A percentile compares a stretch with the other conserved stretches of the same genome.
These are phyloP conservation scores for Dactylellina parvicollis DNA, from an alignment of 2,329 filamentous ascomycete species.

Conservation along the genomic window DNA sequence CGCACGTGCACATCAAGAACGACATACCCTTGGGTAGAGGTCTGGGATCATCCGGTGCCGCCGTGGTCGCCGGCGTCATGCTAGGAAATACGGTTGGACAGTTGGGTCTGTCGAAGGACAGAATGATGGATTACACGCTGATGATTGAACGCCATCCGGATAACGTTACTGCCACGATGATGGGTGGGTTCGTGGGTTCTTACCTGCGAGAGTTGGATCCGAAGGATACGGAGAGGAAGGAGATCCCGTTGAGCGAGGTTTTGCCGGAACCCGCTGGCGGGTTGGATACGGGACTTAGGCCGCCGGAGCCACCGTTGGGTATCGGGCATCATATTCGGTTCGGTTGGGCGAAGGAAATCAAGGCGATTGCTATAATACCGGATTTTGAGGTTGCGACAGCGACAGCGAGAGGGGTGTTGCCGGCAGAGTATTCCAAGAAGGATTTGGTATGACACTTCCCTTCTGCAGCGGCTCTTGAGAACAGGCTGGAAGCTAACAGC, in stretches of 20 bases:
- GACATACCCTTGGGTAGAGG: constrained; percentile 92
- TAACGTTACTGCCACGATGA: constrained; percentile 93
- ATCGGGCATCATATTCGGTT: constrained; percentile 98
- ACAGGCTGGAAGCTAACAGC: background rate
- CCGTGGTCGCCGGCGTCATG: constrained; percentile 93
- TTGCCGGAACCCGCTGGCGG: constrained; percentile 89
- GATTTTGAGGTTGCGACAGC: constrained; percentile 96
- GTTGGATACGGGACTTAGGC: constrained; percentile 84
- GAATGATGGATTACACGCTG: constrained; percentile 92
- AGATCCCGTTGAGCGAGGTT: constrained; percentile 94
- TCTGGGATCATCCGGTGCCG: constrained; percentile 92
- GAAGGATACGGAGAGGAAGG: constrained; percentile 86
- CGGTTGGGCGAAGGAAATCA: constrained; percentile 91
- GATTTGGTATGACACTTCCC: constrained; percentile 55
- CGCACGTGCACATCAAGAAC: constrained; percentile 93
- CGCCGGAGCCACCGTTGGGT: constrained; percentile 86
- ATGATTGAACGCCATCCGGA: constrained; percentile 98
- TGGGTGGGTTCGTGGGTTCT: constrained; percentile 95
- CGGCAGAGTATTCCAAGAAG: constrained; percentile 73
- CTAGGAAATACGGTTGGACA: constrained; percentile 88
- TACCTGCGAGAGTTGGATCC: constrained; percentile 92
- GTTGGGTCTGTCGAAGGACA: constrained; percentile 78
- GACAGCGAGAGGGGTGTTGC: constrained; percentile 85
- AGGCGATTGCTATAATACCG: constrained; percentile 94
- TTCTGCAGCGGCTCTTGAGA: background rate